Base-by-base conservation (phyloP, 768 basidiomycete species). In the Amyloporia xantha region DNA sequence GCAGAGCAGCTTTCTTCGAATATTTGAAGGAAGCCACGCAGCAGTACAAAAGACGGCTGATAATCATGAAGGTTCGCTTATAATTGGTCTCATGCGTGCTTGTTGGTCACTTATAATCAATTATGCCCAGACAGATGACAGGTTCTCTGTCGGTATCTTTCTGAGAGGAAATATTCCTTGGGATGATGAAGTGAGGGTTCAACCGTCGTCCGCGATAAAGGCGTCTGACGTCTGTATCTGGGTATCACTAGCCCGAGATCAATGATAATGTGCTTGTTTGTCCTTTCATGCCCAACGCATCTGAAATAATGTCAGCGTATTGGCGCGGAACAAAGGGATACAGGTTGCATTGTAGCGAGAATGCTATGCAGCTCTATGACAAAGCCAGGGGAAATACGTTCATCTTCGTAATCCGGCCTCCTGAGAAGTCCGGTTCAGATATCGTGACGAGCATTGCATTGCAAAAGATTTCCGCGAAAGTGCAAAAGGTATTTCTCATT, bases 121-220 rank as follows among this genome's bases (percentile, higher is more conserved):
- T 20, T 38, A 5, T n/a, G n/a, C n/a, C n/a, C 33, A 84, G 83
- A 77, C 77, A 1, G 81, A 83, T 49, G 72, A 77, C 20, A 70
- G 82, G 3, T 84, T 84, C 54, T 65, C 79, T 1, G 62, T 82
- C 21, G 81, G 79, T 0, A 75, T 86, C 11, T 84, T 84, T 60
- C 77, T 84, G 60, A 67, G 77, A 35, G 82, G 82, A 2, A 61
- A 72, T 1, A 72, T 82, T 17, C 65, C 71, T 20, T 82, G 81
- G 62, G 54, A 62, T 27, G 58, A 58, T 12, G 62, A 64, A 23
- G 59, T 58, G 12, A 11, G 52, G 35, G 4, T 13, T n/a, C 19
- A n/a, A n/a, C 38, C 25, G 5, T 27, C 39, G 23, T 19, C 35
- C 26, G 21, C 37, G 40, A 41, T 5, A 41, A 15, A 7, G 7